Conservation (phyloP, 2,329 filamentous ascomycete species). For the Ophiostoma montium region DNA sequence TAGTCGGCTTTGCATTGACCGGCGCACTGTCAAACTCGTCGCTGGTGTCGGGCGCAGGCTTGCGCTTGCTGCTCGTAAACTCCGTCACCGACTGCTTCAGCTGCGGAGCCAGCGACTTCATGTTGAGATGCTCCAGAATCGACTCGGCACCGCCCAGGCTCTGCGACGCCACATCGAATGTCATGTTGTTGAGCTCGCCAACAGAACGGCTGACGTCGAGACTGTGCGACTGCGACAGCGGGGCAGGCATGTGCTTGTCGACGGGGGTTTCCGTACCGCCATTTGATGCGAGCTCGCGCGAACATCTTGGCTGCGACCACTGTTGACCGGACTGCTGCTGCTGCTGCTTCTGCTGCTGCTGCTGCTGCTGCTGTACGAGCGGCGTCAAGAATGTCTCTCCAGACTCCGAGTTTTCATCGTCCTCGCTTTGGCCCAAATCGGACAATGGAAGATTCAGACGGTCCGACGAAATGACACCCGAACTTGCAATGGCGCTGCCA, state of each 20-base stretch:
- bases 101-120: constrained; percentile 23
- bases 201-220: constrained; percentile 25
- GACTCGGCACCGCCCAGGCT: constrained; percentile 38
- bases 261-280: constrained; percentile 9
- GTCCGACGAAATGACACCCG: constrained; percentile 33
- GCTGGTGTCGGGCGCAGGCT: constrained; percentile 35
- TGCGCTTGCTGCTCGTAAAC: constrained; percentile 41
- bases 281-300: not conserved
- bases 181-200: constrained; percentile 36
- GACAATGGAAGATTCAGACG: constrained; percentile 34
- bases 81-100: constrained; percentile 15
- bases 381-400: constrained; percentile 11
- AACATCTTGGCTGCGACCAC: constrained; percentile 14
- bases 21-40: constrained; percentile 31
- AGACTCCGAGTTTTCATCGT: constrained; percentile 32
- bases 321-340: constrained; percentile 2
- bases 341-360: constrained; percentile 5
- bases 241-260: constrained; percentile 11
- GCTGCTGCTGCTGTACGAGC: constrained; percentile 3
- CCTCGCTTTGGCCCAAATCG: constrained; percentile 31
- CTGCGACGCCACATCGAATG: constrained; percentile 39
- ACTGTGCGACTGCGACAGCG: constrained; percentile 12
- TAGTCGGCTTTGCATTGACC: constrained; percentile 27
- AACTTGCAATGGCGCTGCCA: constrained; percentile 38
- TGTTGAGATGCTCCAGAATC: constrained; percentile 28